A percentile compares a stretch with the other conserved stretches of the same genome.
Conservation (phyloP, 371 early-diverging fungal genomes). For the Chytridium lagenaria region DNA sequence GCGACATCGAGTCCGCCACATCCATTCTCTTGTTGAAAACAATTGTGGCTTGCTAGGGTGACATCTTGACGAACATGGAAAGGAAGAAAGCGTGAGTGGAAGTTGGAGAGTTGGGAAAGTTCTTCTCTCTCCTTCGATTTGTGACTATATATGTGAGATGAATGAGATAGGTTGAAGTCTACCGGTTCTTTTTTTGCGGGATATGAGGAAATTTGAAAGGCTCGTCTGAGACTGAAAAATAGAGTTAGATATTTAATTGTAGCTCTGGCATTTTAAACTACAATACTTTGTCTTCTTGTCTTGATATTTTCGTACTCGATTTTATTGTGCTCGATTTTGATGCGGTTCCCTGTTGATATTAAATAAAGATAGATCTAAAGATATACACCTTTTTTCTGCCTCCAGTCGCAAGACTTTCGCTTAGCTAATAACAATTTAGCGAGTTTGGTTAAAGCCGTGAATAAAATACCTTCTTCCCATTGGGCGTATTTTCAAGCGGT, state of each 20-base stretch:
- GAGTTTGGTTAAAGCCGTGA: no score
- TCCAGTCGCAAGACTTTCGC: no score
- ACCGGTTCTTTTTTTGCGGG: conserved; percentile 1
- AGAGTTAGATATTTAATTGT: not conserved
- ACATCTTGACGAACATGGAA: conserved; percentile 9
- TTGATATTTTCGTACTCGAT: no score
- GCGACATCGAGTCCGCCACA: not conserved
- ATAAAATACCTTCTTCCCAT: no score
- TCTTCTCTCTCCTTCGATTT: not conserved
- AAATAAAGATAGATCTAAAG: no score
- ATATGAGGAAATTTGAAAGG: not conserved
- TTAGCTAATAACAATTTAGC: no score
- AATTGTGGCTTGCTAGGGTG: not conserved
- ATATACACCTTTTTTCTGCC: no score
- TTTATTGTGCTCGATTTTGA: no score
- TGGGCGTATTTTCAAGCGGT: no score
- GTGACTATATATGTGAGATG: no score
- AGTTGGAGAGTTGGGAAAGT: not conserved
- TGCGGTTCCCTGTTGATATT: no score
- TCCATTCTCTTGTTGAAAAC: not conserved
- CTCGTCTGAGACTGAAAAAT: not conserved
- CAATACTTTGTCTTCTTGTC: not conserved
- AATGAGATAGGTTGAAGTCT: not conserved
- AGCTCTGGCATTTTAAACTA: not conserved
- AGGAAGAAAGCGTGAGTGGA: conserved; percentile 4